Evolutionary conservation across 2,329 filamentous ascomycete species (phyloP).

Genomic region (Fusarium denticulatum): DNA sequence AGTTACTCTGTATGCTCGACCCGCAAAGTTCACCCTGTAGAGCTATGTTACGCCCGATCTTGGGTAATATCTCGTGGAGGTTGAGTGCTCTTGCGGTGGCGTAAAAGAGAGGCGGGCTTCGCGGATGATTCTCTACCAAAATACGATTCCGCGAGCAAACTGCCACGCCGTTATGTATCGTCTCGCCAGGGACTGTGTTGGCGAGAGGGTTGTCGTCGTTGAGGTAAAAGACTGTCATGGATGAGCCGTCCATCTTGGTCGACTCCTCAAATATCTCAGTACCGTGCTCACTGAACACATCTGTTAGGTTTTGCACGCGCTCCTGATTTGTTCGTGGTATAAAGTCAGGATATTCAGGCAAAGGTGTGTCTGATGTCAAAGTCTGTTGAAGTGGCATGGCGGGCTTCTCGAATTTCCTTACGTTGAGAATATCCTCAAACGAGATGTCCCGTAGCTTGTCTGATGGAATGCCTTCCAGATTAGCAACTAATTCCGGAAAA

Average conservation of each 20-base stretch:
- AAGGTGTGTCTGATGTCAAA: neutral
- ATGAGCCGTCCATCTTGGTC: conserved; percentile 52
- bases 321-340: conserved; percentile 39
- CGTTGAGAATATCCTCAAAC: conserved; percentile 33
- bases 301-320: conserved; percentile 38
- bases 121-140: conserved; percentile 22
- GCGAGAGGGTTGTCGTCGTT: conserved; percentile 30
- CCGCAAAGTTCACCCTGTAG: conserved; percentile 42
- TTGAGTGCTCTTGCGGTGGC: conserved; percentile 3
- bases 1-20: conserved; percentile 37
- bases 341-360: conserved; percentile 34
- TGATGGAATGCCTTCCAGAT: neutral
- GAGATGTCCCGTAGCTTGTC: conserved; percentile 12
- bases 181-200: conserved; percentile 22
- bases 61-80: conserved; percentile 18
- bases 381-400: neutral
- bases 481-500: conserved; percentile 30
- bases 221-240: conserved; percentile 53
- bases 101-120: conserved; percentile 32
- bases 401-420: conserved; percentile 35
- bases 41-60: conserved; percentile 29
- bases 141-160: conserved; percentile 40
- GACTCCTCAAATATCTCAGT: conserved; percentile 49
- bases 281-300: conserved; percentile 24
- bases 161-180: conserved; percentile 14